Percentiles rank a stretch among this genome's conserved stretches.
Conservation (phyloP, 305 asterid genomes). For the Fraxinus baroniana region DNA sequence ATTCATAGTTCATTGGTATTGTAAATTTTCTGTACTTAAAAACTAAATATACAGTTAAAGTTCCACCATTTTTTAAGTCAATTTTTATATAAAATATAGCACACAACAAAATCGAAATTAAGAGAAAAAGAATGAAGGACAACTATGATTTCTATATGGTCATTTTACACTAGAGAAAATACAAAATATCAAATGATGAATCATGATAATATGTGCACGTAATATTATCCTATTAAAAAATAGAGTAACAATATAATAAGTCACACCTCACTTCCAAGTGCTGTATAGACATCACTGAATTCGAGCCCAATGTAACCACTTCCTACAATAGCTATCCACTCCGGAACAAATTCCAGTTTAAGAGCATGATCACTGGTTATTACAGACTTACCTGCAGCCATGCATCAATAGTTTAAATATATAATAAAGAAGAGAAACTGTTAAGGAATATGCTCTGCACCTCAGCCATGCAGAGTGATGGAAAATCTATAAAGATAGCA, state of each 20-base stretch:
- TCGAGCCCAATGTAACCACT: slow-evolving; percentile 98
- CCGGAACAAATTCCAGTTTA: slow-evolving; percentile 81
- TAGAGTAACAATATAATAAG: slow-evolving; percentile 18
- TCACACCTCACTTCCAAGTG: slow-evolving; percentile 95
- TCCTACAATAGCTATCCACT: slow-evolving; percentile 95
- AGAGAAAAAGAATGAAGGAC: neutral
- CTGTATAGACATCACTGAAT: slow-evolving; percentile 95
- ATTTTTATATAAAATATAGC: neutral
- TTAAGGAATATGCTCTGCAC: neutral
- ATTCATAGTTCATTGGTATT: neutral
- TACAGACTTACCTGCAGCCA: slow-evolving; percentile 77
- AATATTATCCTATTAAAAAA: neutral
- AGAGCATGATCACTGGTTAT: slow-evolving; percentile 97
- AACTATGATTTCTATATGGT: neutral
- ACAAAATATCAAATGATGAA: neutral
- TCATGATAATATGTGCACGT: neutral
- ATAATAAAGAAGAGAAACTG: slow-evolving; percentile 4
- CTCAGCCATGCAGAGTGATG: neutral
- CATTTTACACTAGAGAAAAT: neutral
- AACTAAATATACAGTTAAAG: neutral
- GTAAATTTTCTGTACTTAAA: neutral
- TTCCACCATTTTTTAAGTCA: neutral
- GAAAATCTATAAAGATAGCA: neutral
- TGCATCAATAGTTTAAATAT: slow-evolving; percentile 15
- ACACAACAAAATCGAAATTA: neutral